A percentile compares a stretch with the other conserved stretches of the same genome.
Evolutionary conservation across 495 filamentous ascomycete genomes (phyloP).

Genomic region (Penicillium herquei): DNA sequence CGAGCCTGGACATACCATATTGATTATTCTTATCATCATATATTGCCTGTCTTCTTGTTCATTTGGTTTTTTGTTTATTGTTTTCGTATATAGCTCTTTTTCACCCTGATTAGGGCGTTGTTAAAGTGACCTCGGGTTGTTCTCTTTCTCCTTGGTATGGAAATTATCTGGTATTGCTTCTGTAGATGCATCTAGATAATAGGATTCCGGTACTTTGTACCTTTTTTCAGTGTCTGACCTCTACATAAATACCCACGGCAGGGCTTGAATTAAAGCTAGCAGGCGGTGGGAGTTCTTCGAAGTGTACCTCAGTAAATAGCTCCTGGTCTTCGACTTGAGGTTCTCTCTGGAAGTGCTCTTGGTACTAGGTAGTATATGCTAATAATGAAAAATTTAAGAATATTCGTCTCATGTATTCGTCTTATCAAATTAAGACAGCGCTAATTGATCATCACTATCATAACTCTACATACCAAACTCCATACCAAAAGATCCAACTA

Average conservation of each 20-base stretch:
- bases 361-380: too few relatives aligned
- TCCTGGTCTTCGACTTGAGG: too few relatives aligned
- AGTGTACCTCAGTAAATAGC: neutral
- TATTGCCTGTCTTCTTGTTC: slow-evolving; percentile 8
- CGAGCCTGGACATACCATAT: slow-evolving; percentile 24
- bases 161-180: slow-evolving; percentile 1
- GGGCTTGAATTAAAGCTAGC: too few relatives aligned
- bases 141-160: neutral
- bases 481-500: slow-evolving; percentile 5
- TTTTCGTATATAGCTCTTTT: slow-evolving; percentile 5
- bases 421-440: neutral
- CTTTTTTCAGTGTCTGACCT: neutral
- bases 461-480: slow-evolving; percentile 1
- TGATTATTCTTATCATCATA: slow-evolving; percentile 11
- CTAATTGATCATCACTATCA: slow-evolving; percentile 8
- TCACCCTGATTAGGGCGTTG: neutral
- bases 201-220: neutral
- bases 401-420: neutral
- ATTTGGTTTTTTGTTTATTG: neutral
- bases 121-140: slow-evolving; percentile 1
- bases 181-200: neutral
- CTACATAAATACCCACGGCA: too few relatives aligned
- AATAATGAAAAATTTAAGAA: too few relatives aligned
- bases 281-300: too few relatives aligned
- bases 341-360: too few relatives aligned